Conservation (phyloP, 2,329 filamentous ascomycete species). For the Alternaria angustiovoidea region DNA sequence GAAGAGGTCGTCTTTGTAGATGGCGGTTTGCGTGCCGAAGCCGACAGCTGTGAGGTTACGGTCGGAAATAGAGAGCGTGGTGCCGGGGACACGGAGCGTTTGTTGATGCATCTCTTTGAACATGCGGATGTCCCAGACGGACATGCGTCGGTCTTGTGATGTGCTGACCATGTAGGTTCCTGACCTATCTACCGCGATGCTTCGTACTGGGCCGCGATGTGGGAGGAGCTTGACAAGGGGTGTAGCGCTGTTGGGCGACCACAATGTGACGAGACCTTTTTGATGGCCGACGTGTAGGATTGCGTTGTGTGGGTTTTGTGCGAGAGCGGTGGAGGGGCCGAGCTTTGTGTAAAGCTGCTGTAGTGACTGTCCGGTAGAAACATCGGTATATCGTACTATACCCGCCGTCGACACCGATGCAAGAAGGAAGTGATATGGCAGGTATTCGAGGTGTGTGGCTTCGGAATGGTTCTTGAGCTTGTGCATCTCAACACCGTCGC, state of each 20-base stretch:
- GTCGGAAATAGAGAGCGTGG: constrained; percentile 87
- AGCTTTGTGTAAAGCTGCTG: constrained; percentile 84
- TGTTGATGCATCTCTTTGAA: constrained; percentile 93
- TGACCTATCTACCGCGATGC: constrained; percentile 84
- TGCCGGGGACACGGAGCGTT: constrained; percentile 76
- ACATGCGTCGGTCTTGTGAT: constrained; percentile 88
- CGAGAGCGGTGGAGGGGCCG: constrained; percentile 81
- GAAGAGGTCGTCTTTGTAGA: constrained; percentile 88
- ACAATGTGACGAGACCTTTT: constrained; percentile 92
- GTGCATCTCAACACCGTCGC: constrained; percentile 89
- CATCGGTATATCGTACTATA: constrained; percentile 89
- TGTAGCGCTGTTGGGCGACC: constrained; percentile 90
- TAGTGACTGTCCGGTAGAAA: constrained; percentile 89
- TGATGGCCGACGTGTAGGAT: constrained; percentile 92
- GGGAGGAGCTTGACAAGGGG: constrained; percentile 91
- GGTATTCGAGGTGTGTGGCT: constrained; percentile 91
- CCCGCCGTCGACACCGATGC: constrained; percentile 86
- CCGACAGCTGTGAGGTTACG: constrained; percentile 86
- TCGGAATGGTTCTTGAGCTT: constrained; percentile 90
- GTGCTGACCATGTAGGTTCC: constrained; percentile 96
- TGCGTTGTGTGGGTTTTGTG: constrained; percentile 91
- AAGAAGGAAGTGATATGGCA: constrained; percentile 95
- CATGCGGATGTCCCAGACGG: constrained; percentile 95
- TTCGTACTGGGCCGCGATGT: constrained; percentile 87
- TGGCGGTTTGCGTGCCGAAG: constrained; percentile 86